Evolutionary conservation across 179 eudicot species (phyloP), one percentile per base, ranked within the genome.

Genomic region (Drosera spatulata): DNA sequence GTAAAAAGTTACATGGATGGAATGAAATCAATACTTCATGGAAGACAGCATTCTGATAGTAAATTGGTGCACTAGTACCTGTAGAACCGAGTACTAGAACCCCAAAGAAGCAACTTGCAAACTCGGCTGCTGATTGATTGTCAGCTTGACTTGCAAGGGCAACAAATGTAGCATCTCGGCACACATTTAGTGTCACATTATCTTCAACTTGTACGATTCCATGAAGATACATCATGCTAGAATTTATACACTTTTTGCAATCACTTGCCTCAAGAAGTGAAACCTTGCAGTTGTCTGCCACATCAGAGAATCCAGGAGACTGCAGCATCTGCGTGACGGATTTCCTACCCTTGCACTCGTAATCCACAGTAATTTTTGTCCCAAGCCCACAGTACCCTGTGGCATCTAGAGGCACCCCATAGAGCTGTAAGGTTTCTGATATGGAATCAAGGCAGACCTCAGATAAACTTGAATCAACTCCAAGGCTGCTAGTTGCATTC

Each of bases 121-220:
- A 75, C 54, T 75, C 77, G 54, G 79, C 67, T 66, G 82, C 80
- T 12, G 95, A 84, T 13, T 61, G 66, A 69, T 84, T 82, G 68
- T 84, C 82, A 58, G 79, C 79, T 65, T 72, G 94, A 73, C 95
- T 93, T 42, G 90, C 90, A 64, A 89, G 77, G 12, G 97, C 70
- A 53, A 71, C 88, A 82, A 86, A 93, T 53, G 87, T 79, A 65
- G 99, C 99, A 89, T 89, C 99, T 59, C 99, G 75, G 58, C 99
- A 93, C 60, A 85, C 79, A 60, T 83, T 93, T 64, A 89, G 65
- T 15, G 89, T 86, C 67, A 76, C 63, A 75, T 86, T 93, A 67
- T 84, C 83, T 40, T 62, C 80, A 50, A 82, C 74, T 56, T 78
- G 91, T 45, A 82, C 66, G 56, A 80, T 75, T 66, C 74, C 82